phyloP scores from a whole-genome alignment of 2,329 filamentous ascomycete species.

The Phialophora macrospora region DNA sequence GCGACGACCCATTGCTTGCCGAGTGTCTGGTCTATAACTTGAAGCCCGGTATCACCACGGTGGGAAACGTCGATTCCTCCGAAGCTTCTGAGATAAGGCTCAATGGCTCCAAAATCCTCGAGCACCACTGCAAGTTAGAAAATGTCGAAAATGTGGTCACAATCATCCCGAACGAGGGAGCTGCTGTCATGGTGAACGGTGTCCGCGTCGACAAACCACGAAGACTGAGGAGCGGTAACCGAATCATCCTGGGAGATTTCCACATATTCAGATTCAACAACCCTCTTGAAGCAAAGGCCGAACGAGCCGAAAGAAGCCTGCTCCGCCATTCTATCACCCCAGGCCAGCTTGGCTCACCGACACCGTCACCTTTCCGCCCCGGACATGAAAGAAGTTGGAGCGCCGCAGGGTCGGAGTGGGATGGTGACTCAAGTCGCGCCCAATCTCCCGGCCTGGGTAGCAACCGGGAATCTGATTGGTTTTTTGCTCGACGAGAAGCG shows the following conservation, averaged over 20 bases:
- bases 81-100: constrained; percentile 85
- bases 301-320: constrained; percentile 79
- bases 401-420: constrained; percentile 76
- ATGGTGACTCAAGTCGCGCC: constrained; percentile 71
- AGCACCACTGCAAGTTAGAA: constrained; percentile 92
- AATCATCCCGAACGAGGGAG: constrained; percentile 84
- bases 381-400: constrained; percentile 82
- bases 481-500: constrained; percentile 89
- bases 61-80: constrained; percentile 89
- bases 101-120: constrained; percentile 89
- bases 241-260: constrained; percentile 95
- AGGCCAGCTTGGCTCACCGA: constrained; percentile 68
- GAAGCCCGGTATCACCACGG: constrained; percentile 90
- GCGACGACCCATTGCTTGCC: constrained; percentile 88
- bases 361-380: constrained; percentile 59
- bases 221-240: constrained; percentile 85
- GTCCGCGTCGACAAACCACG: constrained; percentile 84
- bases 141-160: constrained; percentile 94
- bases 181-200: constrained; percentile 97
- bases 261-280: constrained; percentile 99
- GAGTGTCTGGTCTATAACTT: constrained; percentile 98
- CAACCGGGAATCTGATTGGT: constrained; percentile 86
- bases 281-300: constrained; percentile 90
- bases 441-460: constrained; percentile 77
- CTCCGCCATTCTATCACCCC: constrained; percentile 78